phyloP scores from a whole-genome alignment of 176 grass and related monocot species.

The barley (Hordeum vulgare) region DNA sequence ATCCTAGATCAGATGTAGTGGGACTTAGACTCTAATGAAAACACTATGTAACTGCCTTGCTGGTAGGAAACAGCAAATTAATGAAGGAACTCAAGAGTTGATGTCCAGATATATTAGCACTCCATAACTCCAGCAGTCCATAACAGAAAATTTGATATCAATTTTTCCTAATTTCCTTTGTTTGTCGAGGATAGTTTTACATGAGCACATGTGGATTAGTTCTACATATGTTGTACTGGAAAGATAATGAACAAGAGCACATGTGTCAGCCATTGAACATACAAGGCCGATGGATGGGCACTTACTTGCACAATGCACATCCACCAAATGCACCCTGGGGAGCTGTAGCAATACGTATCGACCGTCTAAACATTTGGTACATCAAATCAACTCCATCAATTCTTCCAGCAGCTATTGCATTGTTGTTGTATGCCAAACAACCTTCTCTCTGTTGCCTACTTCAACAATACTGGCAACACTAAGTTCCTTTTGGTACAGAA shows the following conservation, averaged over 20 bases:
- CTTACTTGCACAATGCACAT: conserved; percentile 91
- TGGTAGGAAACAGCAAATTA: background rate
- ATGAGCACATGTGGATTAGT: background rate
- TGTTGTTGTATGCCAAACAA: conserved; percentile 79
- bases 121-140: conserved; percentile 15
- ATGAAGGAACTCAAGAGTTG: background rate
- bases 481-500: conserved; percentile 46
- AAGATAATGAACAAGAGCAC: background rate
- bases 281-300: background rate
- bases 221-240: background rate
- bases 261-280: background rate
- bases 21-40: conserved; percentile 4
- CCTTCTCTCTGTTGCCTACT: conserved; percentile 83
- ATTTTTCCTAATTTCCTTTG: background rate
- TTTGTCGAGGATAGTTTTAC: background rate
- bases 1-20: background rate
- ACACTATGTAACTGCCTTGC: background rate
- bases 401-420: conserved; percentile 94
- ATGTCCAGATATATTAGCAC: background rate
- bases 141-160: background rate
- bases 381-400: conserved; percentile 88
- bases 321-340: too few relatives aligned
- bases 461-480: conserved; percentile 89
- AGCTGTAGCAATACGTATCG: conserved; percentile 75
- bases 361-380: conserved; percentile 77